Percentiles rank a stretch among this genome's conserved stretches.
phyloP scores from a whole-genome alignment of 441 rosid species.

The Pelargonium fulgidum region DNA sequence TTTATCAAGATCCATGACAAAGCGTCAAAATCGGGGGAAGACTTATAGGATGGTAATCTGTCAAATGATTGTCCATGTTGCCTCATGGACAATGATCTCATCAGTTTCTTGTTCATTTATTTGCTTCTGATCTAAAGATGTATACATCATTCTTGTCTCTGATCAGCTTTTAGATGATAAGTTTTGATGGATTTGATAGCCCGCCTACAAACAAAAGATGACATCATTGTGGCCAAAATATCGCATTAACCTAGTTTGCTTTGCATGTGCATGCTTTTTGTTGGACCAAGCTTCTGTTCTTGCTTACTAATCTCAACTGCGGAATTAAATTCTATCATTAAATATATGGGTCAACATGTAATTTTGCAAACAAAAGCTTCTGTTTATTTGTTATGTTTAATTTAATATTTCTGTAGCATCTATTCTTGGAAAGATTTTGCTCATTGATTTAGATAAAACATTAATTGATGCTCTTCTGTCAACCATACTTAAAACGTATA shows the following conservation, averaged over 20 bases:
- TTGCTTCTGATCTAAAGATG: not conserved
- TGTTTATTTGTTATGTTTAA: not conserved
- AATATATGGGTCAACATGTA: not conserved
- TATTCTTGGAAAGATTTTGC: not conserved
- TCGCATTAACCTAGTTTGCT: not conserved
- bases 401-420: not conserved
- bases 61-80: too few relatives aligned
- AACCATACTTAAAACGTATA: not conserved
- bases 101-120: too few relatives aligned
- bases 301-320: not conserved
- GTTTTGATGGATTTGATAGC: not conserved
- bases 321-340: not conserved
- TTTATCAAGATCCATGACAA: too few relatives aligned
- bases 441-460: not conserved
- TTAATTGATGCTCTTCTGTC: not conserved
- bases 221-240: not conserved
- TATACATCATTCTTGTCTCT: not conserved
- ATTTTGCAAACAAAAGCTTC: not conserved
- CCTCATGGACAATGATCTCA: too few relatives aligned
- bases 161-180: not conserved
- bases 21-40: too few relatives aligned
- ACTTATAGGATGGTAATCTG: too few relatives aligned
- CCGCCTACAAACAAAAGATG: not conserved
- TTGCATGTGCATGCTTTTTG: not conserved
- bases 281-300: not conserved